A percentile compares a stretch with the other conserved stretches of the same genome.
phyloP scores from a whole-genome alignment of 768 basidiomycete species.

The Pisolithus microcarpus region DNA sequence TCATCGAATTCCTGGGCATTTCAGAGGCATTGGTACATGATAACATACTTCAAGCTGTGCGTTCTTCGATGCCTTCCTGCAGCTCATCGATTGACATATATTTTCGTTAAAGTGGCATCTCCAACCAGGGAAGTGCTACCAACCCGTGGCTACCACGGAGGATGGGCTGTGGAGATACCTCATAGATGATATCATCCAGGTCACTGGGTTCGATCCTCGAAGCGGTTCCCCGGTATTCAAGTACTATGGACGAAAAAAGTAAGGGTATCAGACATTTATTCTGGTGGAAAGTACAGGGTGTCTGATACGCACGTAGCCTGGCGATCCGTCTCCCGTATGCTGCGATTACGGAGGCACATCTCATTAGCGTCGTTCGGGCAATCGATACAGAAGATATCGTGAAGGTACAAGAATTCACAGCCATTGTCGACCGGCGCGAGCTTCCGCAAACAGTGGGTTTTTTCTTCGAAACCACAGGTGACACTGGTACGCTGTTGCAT shows the following conservation, averaged over 20 bases:
- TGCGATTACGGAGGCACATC: neutral
- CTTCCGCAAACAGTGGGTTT: neutral
- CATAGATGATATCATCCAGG: too few relatives aligned
- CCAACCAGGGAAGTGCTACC: neutral
- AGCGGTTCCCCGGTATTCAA: neutral
- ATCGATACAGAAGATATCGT: neutral
- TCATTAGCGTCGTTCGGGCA: neutral
- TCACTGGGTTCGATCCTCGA: too few relatives aligned
- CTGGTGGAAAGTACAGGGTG: neutral
- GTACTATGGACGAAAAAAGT: neutral
- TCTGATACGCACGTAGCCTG: neutral
- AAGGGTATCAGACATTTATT: neutral
- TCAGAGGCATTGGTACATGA: slow-evolving; percentile 6
- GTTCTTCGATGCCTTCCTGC: neutral
- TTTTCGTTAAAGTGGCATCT: neutral
- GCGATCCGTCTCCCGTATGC: neutral
- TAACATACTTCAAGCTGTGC: slow-evolving; percentile 12
- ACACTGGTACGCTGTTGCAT: neutral
- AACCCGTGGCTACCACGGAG: too few relatives aligned
- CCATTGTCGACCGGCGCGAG: neutral
- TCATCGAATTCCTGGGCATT: slow-evolving; percentile 16
- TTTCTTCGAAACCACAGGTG: slow-evolving; percentile 1
- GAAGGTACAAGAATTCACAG: neutral
- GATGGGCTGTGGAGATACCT: too few relatives aligned
- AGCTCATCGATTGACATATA: neutral